A percentile compares a stretch with the other conserved stretches of the same genome.
These are phyloP conservation scores for Brassica rapa DNA, from an alignment of 345 rosid species.

Conservation along the genomic window DNA sequence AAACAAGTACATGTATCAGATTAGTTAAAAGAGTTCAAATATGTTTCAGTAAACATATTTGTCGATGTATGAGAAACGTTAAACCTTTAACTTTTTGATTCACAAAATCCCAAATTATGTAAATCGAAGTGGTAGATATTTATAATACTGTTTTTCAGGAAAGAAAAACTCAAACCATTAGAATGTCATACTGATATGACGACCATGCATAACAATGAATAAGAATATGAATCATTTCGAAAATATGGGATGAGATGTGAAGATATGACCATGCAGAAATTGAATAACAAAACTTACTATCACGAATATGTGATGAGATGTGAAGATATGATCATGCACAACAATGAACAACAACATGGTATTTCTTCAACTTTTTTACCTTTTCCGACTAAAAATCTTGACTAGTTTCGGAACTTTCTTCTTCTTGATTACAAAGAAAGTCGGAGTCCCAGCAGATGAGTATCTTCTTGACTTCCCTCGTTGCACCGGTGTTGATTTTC, in stretches of 20 bases:
- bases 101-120: background rate
- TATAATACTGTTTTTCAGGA: background rate
- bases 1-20: too few species aligned
- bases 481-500: slow-evolving; percentile 46
- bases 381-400: slow-evolving; percentile 51
- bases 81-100: background rate
- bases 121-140: background rate
- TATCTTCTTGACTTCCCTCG: slow-evolving; percentile 43
- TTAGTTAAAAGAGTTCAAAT: too few species aligned
- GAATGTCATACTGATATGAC: background rate
- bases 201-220: background rate
- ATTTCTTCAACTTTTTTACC: background rate
- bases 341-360: slow-evolving; percentile 3
- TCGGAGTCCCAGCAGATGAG: slow-evolving; percentile 47
- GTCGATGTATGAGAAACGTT: background rate
- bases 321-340: slow-evolving; percentile 1
- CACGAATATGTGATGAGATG: background rate
- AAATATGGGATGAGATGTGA: background rate
- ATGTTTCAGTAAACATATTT: background rate
- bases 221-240: background rate
- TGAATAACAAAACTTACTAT: background rate
- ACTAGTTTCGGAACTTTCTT: slow-evolving; percentile 52
- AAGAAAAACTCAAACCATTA: background rate
- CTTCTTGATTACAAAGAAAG: slow-evolving; percentile 52
- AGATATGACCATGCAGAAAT: background rate